Evolutionary conservation across 352 stramenopile genomes (phyloP).

Genomic region (Phytopythium litorale): DNA sequence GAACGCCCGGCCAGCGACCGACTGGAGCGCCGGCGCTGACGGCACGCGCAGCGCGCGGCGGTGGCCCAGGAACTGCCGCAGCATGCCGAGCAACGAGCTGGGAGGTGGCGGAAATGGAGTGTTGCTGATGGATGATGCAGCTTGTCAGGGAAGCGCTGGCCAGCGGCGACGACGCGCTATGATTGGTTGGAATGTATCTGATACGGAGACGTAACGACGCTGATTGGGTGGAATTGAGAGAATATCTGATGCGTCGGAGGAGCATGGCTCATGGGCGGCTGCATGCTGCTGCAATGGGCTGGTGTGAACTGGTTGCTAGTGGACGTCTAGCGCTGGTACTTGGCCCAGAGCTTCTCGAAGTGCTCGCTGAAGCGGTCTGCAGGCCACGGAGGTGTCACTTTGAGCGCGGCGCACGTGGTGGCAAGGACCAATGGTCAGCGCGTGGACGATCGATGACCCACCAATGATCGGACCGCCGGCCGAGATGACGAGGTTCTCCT

Average conservation of each 20-base stretch:
- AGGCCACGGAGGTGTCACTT: neutral
- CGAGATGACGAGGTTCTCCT: constrained; percentile 61
- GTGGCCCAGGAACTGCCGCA: constrained; percentile 24
- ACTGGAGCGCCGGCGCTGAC: constrained; percentile 9
- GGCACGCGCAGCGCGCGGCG: constrained; percentile 20
- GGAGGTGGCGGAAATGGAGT: constrained; percentile 5
- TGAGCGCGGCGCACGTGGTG: no score
- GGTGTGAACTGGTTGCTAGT: no score
- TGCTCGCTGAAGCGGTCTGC: constrained; percentile 54
- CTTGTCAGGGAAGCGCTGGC: neutral
- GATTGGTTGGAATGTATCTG: constrained; percentile 22
- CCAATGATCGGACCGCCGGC: constrained; percentile 46
- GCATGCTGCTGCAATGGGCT: no score
- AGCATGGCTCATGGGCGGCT: neutral
- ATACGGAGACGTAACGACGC: neutral
- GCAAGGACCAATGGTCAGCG: no score
- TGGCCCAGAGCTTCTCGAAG: constrained; percentile 56
- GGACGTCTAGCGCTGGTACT: constrained; percentile 34
- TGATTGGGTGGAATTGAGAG: constrained; percentile 20
- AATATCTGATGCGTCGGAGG: neutral
- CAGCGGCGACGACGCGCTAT: neutral
- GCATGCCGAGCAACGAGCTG: neutral
- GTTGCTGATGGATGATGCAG: neutral
- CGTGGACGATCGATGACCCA: constrained; percentile 7
- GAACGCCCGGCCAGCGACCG: constrained; percentile 14